Base-by-base conservation (phyloP, 345 rosid species). In the Murraya paniculata region DNA sequence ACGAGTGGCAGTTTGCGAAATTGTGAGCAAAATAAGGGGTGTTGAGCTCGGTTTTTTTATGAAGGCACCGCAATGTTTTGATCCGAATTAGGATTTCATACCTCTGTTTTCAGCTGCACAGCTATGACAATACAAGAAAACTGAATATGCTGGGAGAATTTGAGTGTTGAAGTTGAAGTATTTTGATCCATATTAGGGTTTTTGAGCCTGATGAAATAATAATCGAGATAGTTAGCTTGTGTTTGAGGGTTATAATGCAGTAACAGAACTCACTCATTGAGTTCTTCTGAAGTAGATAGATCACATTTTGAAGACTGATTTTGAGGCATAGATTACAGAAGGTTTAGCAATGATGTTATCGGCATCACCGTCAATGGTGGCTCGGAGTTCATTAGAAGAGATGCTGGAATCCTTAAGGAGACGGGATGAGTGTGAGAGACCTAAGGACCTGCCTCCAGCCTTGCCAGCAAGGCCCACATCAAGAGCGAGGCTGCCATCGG, bases 321-420 rank as follows among this genome's bases (percentile, higher is more conserved):
- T 41, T 22, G 25, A 16, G 60, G 61, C 30, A 60, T 66, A 39
- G 35, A 27, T 56, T 45, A 24, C 19, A 48, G 2, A 22, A 18
- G 18, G 50, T 45, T 31, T 41, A 76, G 50, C 10, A 55, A 94
- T 89, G 91, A 96, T 92, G 97, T 73, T 96, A 78, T 93, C 99
- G 13, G 86, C 94, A 39, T 91, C 98, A 53, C 97, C 97, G 5
- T 66, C 86, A 16, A 76, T 84, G 11, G 73, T 88, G 80, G 87
- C 87, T 65, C 91, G 90, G 80, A 94, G 98, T 87, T 96, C 99
- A n/a, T 80, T 96, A 30, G 99, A 96, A 89, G 99, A 88, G 87
- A 96, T 96, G 99, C 82, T 96, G 38, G 98, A 92, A 38, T 89
- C 95, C 16, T 88, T 96, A 50, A 86, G 95, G 72, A 84, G 83